Percentiles rank a stretch among this genome's conserved stretches.
These are phyloP conservation scores for Dendrobium catenatum DNA, from an alignment of 106 monocot genomes.

Conservation along the genomic window DNA sequence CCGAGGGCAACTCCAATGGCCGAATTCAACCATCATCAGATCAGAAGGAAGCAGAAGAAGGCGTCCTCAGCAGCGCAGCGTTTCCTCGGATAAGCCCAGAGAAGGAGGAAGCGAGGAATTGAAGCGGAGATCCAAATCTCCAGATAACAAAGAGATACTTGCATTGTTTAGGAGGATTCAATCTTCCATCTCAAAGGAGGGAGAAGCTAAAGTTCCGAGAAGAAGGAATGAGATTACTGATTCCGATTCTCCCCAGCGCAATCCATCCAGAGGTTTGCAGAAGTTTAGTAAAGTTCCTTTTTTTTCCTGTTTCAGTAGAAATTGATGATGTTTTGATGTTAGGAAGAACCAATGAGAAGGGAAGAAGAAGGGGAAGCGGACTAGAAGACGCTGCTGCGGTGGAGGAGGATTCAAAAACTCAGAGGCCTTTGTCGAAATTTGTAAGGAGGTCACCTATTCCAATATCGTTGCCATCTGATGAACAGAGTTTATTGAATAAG, in stretches of 20 bases:
- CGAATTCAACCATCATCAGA: slow-evolving; percentile 13
- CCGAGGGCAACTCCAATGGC: background rate
- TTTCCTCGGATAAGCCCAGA: slow-evolving; percentile 14
- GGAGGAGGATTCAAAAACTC: slow-evolving; percentile 10
- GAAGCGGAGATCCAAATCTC: slow-evolving; percentile 13
- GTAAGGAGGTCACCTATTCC: slow-evolving; percentile 56
- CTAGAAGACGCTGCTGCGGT: background rate
- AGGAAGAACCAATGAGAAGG: background rate
- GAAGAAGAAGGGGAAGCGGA: background rate
- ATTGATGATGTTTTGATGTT: no score
- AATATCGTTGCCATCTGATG: background rate
- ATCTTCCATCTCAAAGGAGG: slow-evolving; percentile 38
- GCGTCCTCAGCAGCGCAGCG: slow-evolving; percentile 9
- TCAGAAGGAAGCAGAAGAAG: slow-evolving; percentile 38
- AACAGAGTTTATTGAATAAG: background rate
- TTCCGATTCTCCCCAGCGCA: slow-evolving; percentile 11
- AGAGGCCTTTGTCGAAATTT: slow-evolving; percentile 48
- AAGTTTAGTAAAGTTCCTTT: background rate
- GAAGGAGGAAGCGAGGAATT: slow-evolving; percentile 11
- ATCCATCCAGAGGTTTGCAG: slow-evolving; percentile 26
- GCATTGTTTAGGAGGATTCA: slow-evolving; percentile 54
- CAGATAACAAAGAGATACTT: slow-evolving; percentile 40
- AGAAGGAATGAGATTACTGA: slow-evolving; percentile 19
- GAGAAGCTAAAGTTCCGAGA: slow-evolving; percentile 9
- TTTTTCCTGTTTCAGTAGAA: slow-evolving; percentile 3